Conservation (phyloP, 129 eudicot genomes). For the Gnaphalium uliginosum region DNA sequence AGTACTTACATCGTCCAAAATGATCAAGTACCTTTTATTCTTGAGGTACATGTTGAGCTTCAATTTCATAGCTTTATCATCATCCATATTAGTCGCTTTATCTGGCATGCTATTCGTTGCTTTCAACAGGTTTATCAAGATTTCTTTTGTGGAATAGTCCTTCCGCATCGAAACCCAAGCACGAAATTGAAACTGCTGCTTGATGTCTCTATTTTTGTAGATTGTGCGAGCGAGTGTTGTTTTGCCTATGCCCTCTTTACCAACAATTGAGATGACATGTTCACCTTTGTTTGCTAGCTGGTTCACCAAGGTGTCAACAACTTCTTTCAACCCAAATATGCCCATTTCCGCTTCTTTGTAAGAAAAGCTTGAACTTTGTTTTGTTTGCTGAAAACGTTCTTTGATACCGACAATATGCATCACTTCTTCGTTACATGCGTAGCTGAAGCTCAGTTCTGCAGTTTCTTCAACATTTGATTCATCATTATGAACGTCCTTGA, state of each 20-base stretch:
- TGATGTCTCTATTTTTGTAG: conserved; percentile 28
- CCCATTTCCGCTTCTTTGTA: conserved; percentile 38
- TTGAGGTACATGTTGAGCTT: conserved; percentile 23
- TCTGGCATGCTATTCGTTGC: conserved; percentile 19
- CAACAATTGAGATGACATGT: conserved; percentile 36
- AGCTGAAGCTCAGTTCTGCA: conserved; percentile 29
- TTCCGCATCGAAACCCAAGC: conserved; percentile 44
- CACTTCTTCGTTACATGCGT: conserved; percentile 30
- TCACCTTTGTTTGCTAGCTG: conserved; percentile 8
- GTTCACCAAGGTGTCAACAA: conserved; percentile 19
- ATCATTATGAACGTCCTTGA: background rate
- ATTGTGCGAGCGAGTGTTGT: conserved; percentile 50
- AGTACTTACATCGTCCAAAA: conserved; percentile 24
- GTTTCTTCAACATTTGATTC: conserved; percentile 11
- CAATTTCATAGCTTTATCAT: conserved; percentile 21
- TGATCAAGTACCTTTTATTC: conserved; percentile 32
- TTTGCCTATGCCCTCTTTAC: conserved; percentile 45
- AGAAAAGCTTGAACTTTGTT: conserved; percentile 29
- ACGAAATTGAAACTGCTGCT: conserved; percentile 32
- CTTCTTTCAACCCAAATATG: conserved; percentile 34
- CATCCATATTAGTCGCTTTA: conserved; percentile 16
- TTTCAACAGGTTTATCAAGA: conserved; percentile 33
- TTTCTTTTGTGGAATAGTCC: conserved; percentile 18
- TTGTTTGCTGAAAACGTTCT: conserved; percentile 19
- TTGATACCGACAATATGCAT: conserved; percentile 26